Percentiles rank a stretch among this genome's conserved stretches.
These are phyloP conservation scores for Paxillus rubicundulus DNA, from an alignment of 768 basidiomycete species.

Conservation along the genomic window DNA sequence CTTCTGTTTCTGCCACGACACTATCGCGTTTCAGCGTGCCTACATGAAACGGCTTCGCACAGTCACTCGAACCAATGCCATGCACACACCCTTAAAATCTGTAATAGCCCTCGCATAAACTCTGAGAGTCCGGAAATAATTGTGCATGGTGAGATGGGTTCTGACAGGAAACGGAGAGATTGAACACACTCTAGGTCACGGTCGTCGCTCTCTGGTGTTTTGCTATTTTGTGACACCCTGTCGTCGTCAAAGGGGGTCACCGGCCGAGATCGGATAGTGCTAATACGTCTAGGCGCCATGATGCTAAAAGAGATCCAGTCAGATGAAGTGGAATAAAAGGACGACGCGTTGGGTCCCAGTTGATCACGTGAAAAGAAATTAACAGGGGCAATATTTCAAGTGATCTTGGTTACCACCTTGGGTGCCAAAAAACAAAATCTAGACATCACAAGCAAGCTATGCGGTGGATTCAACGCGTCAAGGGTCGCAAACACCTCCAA, in stretches of 20 bases:
- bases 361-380: constrained; percentile 21
- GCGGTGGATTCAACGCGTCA: constrained; percentile 28
- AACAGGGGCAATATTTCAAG: too few relatives aligned
- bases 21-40: constrained; percentile 10
- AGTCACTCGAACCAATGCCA: not conserved
- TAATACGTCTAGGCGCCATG: constrained; percentile 13
- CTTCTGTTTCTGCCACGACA: constrained; percentile 34
- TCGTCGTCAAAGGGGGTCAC: constrained; percentile 11
- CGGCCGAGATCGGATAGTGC: constrained; percentile 13
- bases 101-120: constrained; percentile 30
- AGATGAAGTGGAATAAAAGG: not conserved
- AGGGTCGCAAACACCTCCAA: constrained; percentile 21
- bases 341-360: not conserved
- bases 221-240: constrained; percentile 16
- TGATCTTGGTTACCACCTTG: too few relatives aligned
- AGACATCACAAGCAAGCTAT: constrained; percentile 29
- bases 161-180: not conserved
- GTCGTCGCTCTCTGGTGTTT: constrained; percentile 24
- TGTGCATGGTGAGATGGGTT: not conserved
- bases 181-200: constrained; percentile 23
- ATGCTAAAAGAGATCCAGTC: not conserved
- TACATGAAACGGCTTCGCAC: not conserved
- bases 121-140: constrained; percentile 7
- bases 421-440: constrained; percentile 22
- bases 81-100: constrained; percentile 30